Evolutionary conservation across 106 monocot genomes (phyloP).

Genomic region (Dioscorea alata): DNA sequence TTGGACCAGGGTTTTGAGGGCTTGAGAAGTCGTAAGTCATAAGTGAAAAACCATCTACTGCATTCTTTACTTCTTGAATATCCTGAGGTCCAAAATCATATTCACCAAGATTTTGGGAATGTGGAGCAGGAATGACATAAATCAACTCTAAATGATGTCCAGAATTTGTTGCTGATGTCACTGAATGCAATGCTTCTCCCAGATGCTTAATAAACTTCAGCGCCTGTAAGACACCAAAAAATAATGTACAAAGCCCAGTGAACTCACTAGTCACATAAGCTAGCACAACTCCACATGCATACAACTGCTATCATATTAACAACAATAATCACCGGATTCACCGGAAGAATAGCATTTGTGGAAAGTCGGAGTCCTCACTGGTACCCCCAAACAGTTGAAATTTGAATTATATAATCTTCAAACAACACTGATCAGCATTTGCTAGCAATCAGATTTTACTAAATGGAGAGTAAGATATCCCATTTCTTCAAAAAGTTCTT

Average conservation of each 20-base stretch:
- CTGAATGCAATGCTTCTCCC: constrained; percentile 57
- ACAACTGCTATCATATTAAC: neutral
- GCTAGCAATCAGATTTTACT: no score
- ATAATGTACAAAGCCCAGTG: neutral
- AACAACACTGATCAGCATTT: no score
- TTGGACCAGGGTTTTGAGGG: constrained; percentile 77
- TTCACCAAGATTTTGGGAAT: constrained; percentile 47
- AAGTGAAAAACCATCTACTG: constrained; percentile 89
- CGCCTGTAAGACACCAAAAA: constrained; percentile 31
- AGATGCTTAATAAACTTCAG: constrained; percentile 67
- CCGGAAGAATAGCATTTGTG: no score
- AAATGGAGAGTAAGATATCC: no score
- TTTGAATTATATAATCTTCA: no score
- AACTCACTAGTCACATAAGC: neutral
- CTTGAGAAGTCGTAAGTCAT: constrained; percentile 99
- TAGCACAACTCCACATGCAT: neutral
- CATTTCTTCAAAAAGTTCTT: no score
- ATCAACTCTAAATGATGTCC: constrained; percentile 53
- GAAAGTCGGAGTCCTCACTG: no score
- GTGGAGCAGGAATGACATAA: constrained; percentile 75
- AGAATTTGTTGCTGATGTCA: constrained; percentile 32
- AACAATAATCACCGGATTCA: no score
- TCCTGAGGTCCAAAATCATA: constrained; percentile 80
- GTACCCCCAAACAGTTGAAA: no score
- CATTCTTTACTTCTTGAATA: constrained; percentile 43